phyloP scores from a whole-genome alignment of 345 rosid genomes.

The Acer negundo region DNA sequence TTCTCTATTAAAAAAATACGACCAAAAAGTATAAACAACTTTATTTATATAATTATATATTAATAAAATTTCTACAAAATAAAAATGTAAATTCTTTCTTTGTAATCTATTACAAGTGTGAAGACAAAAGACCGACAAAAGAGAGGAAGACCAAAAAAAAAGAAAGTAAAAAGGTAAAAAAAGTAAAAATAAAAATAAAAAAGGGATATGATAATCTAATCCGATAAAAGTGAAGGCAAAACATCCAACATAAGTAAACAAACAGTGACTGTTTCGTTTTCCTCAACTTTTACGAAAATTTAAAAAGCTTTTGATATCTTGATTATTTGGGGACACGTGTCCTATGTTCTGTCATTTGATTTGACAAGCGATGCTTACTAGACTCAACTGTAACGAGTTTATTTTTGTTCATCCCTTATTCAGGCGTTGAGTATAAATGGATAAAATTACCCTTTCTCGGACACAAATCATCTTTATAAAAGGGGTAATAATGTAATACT shows the following conservation, averaged over 20 bases:
- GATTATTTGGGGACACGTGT: neutral
- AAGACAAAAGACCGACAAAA: conserved; percentile 4
- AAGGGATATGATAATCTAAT: neutral
- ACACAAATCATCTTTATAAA: too few species aligned
- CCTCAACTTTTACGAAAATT: neutral
- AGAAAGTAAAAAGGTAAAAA: neutral
- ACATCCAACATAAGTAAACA: neutral
- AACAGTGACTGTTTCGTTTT: too few species aligned
- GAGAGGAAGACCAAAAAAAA: neutral
- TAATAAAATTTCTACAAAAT: too few species aligned
- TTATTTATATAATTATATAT: too few species aligned
- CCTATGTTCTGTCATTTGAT: neutral
- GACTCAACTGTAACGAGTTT: too few species aligned
- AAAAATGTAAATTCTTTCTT: too few species aligned
- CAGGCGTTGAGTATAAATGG: too few species aligned
- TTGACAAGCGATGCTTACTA: neutral
- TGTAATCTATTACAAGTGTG: neutral
- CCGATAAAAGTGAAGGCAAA: neutral
- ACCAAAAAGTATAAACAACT: too few species aligned
- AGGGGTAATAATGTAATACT: too few species aligned
- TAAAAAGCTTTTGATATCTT: neutral
- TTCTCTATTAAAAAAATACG: too few species aligned
- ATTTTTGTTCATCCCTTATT: too few species aligned
- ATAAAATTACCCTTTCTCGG: too few species aligned
- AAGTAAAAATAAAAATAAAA: neutral